Evolutionary conservation across 306 rosid genomes (phyloP).

Genomic region (Begonia masoniana): DNA sequence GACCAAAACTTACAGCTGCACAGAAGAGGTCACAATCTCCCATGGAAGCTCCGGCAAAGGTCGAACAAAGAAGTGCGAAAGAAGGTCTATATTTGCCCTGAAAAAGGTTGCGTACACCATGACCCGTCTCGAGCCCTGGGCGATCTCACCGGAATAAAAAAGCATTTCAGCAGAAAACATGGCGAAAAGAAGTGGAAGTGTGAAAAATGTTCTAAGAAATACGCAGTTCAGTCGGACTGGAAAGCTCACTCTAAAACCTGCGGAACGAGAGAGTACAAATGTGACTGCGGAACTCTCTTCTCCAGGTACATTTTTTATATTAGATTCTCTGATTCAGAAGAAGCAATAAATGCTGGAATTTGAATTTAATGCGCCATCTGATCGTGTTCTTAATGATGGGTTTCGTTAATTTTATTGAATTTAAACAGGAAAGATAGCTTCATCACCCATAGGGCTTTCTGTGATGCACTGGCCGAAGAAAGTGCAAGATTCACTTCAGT

Average conservation of each 20-base stretch:
- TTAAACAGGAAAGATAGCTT: slow-evolving; percentile 84
- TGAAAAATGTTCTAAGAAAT: slow-evolving; percentile 86
- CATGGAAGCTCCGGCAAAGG: slow-evolving; percentile 78
- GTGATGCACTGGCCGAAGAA: slow-evolving; percentile 94
- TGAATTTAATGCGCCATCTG: too few species aligned
- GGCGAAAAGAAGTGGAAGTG: slow-evolving; percentile 99
- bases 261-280: slow-evolving; percentile 88
- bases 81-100: slow-evolving; percentile 92
- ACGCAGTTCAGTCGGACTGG: slow-evolving; percentile 96
- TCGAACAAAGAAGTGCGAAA: slow-evolving; percentile 53
- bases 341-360: slow-evolving; percentile 17
- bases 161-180: slow-evolving; percentile 83
- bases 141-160: slow-evolving; percentile 90
- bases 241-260: slow-evolving; percentile 94
- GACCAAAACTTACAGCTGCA: slow-evolving; percentile 96
- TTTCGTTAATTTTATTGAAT: background rate
- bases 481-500: slow-evolving; percentile 67
- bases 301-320: slow-evolving; percentile 40
- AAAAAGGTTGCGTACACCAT: slow-evolving; percentile 77
- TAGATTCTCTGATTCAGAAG: too few species aligned
- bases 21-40: slow-evolving; percentile 83
- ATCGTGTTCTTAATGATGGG: too few species aligned
- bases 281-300: slow-evolving; percentile 94
- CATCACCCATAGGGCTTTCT: slow-evolving; percentile 93
- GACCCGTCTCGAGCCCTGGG: slow-evolving; percentile 80